Base-by-base conservation (phyloP, 306 rosid species). In the Senna tora region DNA sequence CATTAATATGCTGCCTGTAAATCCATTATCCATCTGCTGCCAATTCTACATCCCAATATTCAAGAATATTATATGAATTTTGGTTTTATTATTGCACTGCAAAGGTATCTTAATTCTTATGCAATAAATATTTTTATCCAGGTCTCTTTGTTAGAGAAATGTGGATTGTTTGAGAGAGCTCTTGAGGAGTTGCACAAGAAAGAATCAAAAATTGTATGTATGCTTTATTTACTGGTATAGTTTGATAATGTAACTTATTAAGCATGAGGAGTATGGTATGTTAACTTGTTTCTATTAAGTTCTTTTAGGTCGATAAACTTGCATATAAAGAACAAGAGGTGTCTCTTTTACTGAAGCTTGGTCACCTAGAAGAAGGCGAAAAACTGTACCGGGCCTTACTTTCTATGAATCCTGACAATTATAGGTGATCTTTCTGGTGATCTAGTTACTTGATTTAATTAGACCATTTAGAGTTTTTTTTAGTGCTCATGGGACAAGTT, bases 401-500 rank as follows among this genome's bases (percentile, higher is more conserved):
- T 80, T 81, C 91, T 75, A 84, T 88, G 89, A 94, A 94, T 81
- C 97, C 97, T 46, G 99, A 94, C 87, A 89, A 94, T 75, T 94
- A 94, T 77, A 73, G 97, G 99, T 95, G 78, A 79, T 80, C 43
- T 61, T 70, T 15, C 14, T 67, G 55, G 54, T 4, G 30, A 55
- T 22, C 63, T 73, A 6, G 34, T 53, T 71, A 62, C 50, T 71
- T 7, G 28, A 47, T 71, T 36, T 43, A 65, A 9, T 25, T 25
- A 25, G 43, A 33, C 4, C 67, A 13, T 28, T 39, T 30, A 25
- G 30, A 25, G 30, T 25, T 25, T 25, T 25, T 36, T 36, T 36
- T 36, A 4, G 39, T 36, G 32, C 36, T 34, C 19, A 67, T 30
- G 13, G 45, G 30, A 4, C 22, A 50, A 46, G 19, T 34, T 51